Base-by-base conservation (phyloP, 2,329 filamentous ascomycete species). In the Kalmusia sp. region DNA sequence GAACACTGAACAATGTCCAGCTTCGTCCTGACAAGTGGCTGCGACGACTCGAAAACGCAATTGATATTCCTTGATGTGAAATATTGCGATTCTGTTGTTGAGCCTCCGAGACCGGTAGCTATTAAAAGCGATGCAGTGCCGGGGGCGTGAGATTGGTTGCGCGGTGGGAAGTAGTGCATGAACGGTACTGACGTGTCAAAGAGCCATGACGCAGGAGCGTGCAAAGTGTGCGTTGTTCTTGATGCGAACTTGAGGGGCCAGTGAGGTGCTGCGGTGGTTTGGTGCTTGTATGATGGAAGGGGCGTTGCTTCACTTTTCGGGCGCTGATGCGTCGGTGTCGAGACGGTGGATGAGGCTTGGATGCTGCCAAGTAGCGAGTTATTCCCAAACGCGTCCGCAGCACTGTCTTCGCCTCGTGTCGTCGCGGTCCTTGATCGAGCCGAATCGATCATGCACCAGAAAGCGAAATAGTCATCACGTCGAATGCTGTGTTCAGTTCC, bases 161-260 rank as follows among this genome's bases (percentile, higher is more conserved):
- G 43, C 43, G 5, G 19, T 41, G 14, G 38, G 27, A 46, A 19
- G 43, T 22, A 19, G 31, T 47, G 67, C 67, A 68, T 70, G 68
- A 71, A 70, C 67, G 55, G 57, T 46, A 63, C 63, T 69, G 67
- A 71, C 68, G 68, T 71, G 68, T 68, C 68, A 69, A 54, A 5
- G 30, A 27, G 40, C 38, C 22, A 48, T 54, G 52, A 51, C 50
- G 57, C 54, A 53, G 51, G 19, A 46, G 44, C 52, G 52, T 50
- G 51, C 40, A 33, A 17, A 37, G 31, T 46, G 39, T 59, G 47
- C 40, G 39, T 31, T 48, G 37, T 48, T 46, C 41, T 12, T 41
- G 17, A 49, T 59, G 55, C 61, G 60, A 63, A 67, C 61, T 24
- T 54, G 57, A 62, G 59, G 60, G 57, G 25, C 70, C 73, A 38